A percentile compares a stretch with the other conserved stretches of the same genome.
Evolutionary conservation across 2,329 filamentous ascomycete species (phyloP).

Genomic region (Alternaria conjuncta): DNA sequence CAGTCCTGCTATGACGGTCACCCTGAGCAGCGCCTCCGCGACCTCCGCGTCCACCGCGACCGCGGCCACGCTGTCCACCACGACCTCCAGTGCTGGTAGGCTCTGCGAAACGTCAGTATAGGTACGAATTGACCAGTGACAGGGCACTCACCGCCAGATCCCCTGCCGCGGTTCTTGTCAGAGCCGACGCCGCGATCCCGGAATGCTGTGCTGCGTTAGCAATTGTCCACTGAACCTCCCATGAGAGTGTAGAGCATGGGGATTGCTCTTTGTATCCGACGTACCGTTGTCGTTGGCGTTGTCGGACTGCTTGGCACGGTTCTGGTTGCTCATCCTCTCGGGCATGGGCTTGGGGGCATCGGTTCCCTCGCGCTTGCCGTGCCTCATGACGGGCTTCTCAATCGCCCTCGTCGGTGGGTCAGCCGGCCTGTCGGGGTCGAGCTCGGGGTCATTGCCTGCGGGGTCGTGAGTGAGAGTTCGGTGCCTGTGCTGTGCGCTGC

Average conservation of each 20-base stretch:
- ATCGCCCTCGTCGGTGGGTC: slow-evolving; percentile 84
- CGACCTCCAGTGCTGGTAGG: slow-evolving; percentile 23
- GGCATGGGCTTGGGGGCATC: slow-evolving; percentile 64
- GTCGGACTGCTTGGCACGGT: slow-evolving; percentile 55
- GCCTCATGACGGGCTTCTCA: slow-evolving; percentile 79
- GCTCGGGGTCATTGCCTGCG: slow-evolving; percentile 72
- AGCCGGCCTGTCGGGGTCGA: slow-evolving; percentile 75
- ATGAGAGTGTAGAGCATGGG: background rate
- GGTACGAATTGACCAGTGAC: background rate
- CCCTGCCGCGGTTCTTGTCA: slow-evolving; percentile 80
- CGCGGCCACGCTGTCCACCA: slow-evolving; percentile 51
- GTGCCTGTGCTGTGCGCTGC: slow-evolving; percentile 7
- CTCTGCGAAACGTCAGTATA: slow-evolving; percentile 25
- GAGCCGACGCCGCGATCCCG: slow-evolving; percentile 84
- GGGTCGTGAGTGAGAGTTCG: slow-evolving; percentile 31
- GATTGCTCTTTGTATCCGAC: slow-evolving; percentile 48
- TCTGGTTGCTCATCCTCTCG: slow-evolving; percentile 42
- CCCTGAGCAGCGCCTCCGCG: slow-evolving; percentile 57
- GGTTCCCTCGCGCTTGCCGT: slow-evolving; percentile 85
- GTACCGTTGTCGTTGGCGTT: slow-evolving; percentile 87
- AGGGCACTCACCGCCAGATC: slow-evolving; percentile 42
- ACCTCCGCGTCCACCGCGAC: slow-evolving; percentile 55
- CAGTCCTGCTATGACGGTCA: slow-evolving; percentile 69
- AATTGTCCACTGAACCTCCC: background rate
- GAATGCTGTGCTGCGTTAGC: slow-evolving; percentile 68